Percentiles rank a stretch among this genome's conserved stretches.
Conservation (phyloP, 2,329 filamentous ascomycete species). For the Aureobasidium pullulans region DNA sequence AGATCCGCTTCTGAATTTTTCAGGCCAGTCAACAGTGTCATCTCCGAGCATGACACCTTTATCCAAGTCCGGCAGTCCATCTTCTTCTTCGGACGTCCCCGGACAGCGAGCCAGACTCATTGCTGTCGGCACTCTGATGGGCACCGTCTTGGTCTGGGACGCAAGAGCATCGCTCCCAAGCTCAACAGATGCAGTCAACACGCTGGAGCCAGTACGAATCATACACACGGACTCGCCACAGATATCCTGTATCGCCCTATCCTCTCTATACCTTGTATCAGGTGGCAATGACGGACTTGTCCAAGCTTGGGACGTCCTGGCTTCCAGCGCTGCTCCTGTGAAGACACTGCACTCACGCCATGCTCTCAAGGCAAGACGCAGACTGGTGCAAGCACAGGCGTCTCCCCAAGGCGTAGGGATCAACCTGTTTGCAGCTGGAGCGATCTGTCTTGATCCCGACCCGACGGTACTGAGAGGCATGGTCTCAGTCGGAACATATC, state of each 20-base stretch:
- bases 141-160: slow-evolving; percentile 78
- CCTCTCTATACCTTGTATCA: slow-evolving; percentile 81
- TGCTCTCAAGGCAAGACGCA: slow-evolving; percentile 71
- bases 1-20: slow-evolving; percentile 63
- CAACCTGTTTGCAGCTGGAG: slow-evolving; percentile 73
- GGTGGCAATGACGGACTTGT: slow-evolving; percentile 92
- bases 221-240: slow-evolving; percentile 88
- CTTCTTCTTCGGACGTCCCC: slow-evolving; percentile 58
- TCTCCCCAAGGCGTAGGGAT: slow-evolving; percentile 61
- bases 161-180: slow-evolving; percentile 58
- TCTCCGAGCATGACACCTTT: slow-evolving; percentile 48
- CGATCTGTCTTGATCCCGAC: slow-evolving; percentile 81
- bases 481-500: slow-evolving; percentile 75
- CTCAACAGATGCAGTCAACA: slow-evolving; percentile 48
- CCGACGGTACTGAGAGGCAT: slow-evolving; percentile 78
- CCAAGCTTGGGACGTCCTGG: slow-evolving; percentile 93
- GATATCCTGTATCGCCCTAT: slow-evolving; percentile 74
- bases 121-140: slow-evolving; percentile 71
- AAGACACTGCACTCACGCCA: slow-evolving; percentile 82
- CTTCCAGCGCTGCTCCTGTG: slow-evolving; percentile 68
- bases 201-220: slow-evolving; percentile 63
- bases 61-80: slow-evolving; percentile 38
- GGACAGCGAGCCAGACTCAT: slow-evolving; percentile 77
- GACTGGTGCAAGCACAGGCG: slow-evolving; percentile 60
- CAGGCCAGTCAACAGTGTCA: slow-evolving; percentile 46